Conservation (phyloP, 2,329 filamentous ascomycete species). For the Epichloe festucae region DNA sequence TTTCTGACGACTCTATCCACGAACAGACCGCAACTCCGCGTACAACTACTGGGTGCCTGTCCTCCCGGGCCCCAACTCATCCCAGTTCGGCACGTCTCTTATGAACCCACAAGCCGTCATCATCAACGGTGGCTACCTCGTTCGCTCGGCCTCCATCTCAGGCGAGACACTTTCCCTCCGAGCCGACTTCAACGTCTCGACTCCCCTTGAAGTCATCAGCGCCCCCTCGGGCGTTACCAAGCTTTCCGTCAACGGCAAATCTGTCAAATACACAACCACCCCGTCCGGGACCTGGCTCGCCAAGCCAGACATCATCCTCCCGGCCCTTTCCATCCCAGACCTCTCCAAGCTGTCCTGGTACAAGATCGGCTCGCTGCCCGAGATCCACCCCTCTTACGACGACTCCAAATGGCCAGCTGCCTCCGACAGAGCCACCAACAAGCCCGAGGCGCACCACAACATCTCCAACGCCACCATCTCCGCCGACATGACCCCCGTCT, state of each 20-base stretch:
- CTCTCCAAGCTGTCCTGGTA: conserved; percentile 52
- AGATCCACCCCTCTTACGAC: conserved; percentile 50
- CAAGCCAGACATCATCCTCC: conserved; percentile 38
- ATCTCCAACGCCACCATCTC: conserved; percentile 47
- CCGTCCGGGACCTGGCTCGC: conserved; percentile 34
- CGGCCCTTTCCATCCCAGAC: conserved; percentile 23
- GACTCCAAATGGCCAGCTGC: conserved; percentile 47
- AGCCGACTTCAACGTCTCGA: conserved; percentile 55
- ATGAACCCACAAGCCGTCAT: conserved; percentile 36
- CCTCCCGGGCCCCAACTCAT: conserved; percentile 23
- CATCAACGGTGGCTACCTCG: conserved; percentile 49
- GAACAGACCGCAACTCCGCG: conserved; percentile 46
- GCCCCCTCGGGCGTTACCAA: conserved; percentile 35
- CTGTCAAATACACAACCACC: conserved; percentile 22
- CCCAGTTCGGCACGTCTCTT: conserved; percentile 20
- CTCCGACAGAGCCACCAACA: background rate
- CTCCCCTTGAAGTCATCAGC: conserved; percentile 54
- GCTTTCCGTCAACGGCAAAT: conserved; percentile 29
- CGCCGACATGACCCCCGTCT: conserved; percentile 48
- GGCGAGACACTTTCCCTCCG: conserved; percentile 46
- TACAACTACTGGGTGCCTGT: conserved; percentile 59
- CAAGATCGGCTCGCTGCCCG: conserved; percentile 57
- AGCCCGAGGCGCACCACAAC: conserved; percentile 37
- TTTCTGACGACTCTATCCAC: background rate
- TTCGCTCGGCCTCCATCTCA: conserved; percentile 44